Base-by-base conservation (phyloP, 495 filamentous ascomycete species). In the Neurospora cerealis region DNA sequence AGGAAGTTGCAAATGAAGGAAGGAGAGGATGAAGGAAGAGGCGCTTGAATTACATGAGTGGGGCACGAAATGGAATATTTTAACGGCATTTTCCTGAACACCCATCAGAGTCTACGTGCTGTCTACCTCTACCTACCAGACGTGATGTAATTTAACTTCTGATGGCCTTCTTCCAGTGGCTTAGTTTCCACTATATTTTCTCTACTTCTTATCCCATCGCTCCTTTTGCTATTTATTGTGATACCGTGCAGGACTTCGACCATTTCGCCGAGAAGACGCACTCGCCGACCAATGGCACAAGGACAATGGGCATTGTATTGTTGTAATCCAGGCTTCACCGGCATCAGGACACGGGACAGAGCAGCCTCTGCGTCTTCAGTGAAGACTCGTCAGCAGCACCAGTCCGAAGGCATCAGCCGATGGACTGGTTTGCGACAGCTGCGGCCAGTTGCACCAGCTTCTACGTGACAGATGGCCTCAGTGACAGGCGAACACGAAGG, bases 201-300 rank as follows among this genome's bases (percentile, higher is more conserved):
- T 15, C 1, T 1, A 9, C 2, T 9, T 15, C 0, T 1, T 9
- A 1, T 2, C 0, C 3, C 0, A 19, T 9, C 1, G 1, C 1
- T 15, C 2, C 0, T 4, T 17, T 34, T 19, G 28, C 3, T 4
- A 3, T 4, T 17, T 1, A 0, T 8, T 34, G 28, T 62, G 7
- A 62, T 2, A 62, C 2, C 15, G 5, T 60, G 3, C 24, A 19
- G 2, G 7, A 19, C 6, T 19, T 62, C 6, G 28, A 54, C 21
- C 2, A 54, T 4, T 62, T 0, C 2, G 5, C 54, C 28, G 24
- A 32, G 1, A 62, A 34, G 2, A 34, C 0, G 1, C 24, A 17
- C 6, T 17, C 5, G 5, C 15, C n/a, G 5, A 6, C 3, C 5
- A 24, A 48, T 3, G 9, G 4, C 8, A 48, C n/a, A n/a, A n/a